phyloP scores from a whole-genome alignment of 2,329 filamentous ascomycete genomes.

The Claviceps sp. region DNA sequence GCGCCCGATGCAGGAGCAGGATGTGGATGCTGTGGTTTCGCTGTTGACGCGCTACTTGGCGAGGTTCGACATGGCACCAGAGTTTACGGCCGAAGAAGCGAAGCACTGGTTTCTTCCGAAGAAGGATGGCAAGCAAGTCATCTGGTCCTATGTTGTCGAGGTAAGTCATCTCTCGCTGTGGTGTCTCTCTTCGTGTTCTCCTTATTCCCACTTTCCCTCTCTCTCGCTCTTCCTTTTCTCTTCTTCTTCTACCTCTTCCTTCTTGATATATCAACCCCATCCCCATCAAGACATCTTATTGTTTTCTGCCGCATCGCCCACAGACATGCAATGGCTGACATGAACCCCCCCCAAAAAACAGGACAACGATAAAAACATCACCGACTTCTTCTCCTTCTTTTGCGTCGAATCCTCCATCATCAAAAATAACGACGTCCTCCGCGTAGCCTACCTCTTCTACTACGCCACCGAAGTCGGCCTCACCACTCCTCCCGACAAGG shows the following conservation, averaged over 20 bases:
- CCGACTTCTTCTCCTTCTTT: constrained; percentile 97
- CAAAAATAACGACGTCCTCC: constrained; percentile 63
- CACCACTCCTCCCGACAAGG: constrained; percentile 34
- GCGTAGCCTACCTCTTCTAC: constrained; percentile 93
- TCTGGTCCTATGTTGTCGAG: constrained; percentile 90
- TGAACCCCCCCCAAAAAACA: constrained; percentile 9
- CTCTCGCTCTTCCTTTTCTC: neutral
- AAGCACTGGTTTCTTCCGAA: constrained; percentile 77
- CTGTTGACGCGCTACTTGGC: constrained; percentile 66
- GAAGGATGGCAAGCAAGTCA: constrained; percentile 56
- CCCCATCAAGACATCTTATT: too few relatives aligned
- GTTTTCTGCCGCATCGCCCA: too few relatives aligned
- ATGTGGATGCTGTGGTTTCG: constrained; percentile 61
- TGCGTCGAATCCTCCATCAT: constrained; percentile 88
- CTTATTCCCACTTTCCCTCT: neutral
- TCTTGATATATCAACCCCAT: too few relatives aligned
- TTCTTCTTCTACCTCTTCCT: neutral
- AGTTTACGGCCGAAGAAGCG: constrained; percentile 68
- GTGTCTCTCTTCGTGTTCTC: too few relatives aligned
- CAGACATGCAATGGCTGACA: neutral
- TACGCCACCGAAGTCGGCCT: constrained; percentile 80
- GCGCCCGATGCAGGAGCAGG: constrained; percentile 65
- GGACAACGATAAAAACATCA: constrained; percentile 63
- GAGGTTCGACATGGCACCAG: constrained; percentile 73
- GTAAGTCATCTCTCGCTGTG: constrained; percentile 22